Conservation (phyloP, 1,284 basidiomycete genomes). For the Ceratobasidium sp. region DNA sequence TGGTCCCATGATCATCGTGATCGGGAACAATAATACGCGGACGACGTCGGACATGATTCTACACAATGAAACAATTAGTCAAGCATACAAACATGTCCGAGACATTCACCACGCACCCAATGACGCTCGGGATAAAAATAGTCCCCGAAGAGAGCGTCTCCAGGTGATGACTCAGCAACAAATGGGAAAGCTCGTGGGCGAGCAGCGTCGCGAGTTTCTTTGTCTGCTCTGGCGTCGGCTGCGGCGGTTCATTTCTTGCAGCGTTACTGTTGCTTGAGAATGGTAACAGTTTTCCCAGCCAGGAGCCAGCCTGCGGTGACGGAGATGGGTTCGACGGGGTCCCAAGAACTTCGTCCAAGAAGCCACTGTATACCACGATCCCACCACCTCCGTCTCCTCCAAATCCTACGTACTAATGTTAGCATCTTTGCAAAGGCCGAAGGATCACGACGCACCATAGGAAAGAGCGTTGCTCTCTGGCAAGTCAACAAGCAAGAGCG, state of each 20-base stretch:
- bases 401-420: constrained; percentile 60
- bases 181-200: constrained; percentile 86
- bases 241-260: constrained; percentile 40
- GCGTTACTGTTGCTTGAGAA: constrained; percentile 18
- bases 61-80: background rate
- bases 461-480: constrained; percentile 86
- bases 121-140: constrained; percentile 78
- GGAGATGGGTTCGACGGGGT: constrained; percentile 48
- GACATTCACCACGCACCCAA: constrained; percentile 56
- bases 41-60: constrained; percentile 71
- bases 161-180: constrained; percentile 85
- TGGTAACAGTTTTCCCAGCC: constrained; percentile 39
- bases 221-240: constrained; percentile 80
- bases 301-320: background rate
- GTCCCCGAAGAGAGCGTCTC: constrained; percentile 84
- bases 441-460: constrained; percentile 57
- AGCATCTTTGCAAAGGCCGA: background rate
- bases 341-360: constrained; percentile 78
- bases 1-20: constrained; percentile 88
- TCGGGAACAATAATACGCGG: constrained; percentile 78
- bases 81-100: background rate
- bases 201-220: constrained; percentile 83
- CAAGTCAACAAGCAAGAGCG: constrained; percentile 80
- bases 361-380: constrained; percentile 87
- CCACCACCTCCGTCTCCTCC: constrained; percentile 88